Percentiles rank a stretch among this genome's conserved stretches.
Evolutionary conservation across 108 stramenopile genomes (phyloP).

Genomic region (Pseudonitzschia delicatissima): DNA sequence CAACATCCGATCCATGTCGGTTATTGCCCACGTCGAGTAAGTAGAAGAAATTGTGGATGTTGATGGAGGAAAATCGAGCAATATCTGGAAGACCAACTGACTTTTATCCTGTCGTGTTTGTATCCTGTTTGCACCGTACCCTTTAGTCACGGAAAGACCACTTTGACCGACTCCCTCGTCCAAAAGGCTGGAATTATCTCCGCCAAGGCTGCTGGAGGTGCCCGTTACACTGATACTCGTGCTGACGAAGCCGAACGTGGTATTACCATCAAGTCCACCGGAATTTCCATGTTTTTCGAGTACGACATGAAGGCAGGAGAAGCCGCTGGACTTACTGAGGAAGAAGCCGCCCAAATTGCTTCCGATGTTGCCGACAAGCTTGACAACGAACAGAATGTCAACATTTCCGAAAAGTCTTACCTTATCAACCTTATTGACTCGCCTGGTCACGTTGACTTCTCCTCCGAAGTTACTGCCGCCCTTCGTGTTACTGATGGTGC

Average conservation of each 20-base stretch:
- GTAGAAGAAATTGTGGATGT: neutral
- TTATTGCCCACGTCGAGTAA: conserved; percentile 99
- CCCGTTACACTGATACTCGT: conserved; percentile 99
- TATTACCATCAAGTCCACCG: conserved; percentile 99
- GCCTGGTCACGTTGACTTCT: conserved; percentile 99
- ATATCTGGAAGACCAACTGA: no score
- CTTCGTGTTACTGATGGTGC: conserved; percentile 99
- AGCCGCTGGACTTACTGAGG: conserved; percentile 64
- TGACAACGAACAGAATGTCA: conserved; percentile 76
- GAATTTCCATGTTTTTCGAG: conserved; percentile 99
- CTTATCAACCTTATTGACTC: conserved; percentile 99
- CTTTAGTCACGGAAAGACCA: conserved; percentile 96
- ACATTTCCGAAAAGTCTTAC: conserved; percentile 95
- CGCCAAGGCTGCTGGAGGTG: conserved; percentile 98
- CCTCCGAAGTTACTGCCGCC: conserved; percentile 99
- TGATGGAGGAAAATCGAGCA: neutral
- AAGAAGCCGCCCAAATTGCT: conserved; percentile 57
- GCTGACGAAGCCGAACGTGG: conserved; percentile 99
- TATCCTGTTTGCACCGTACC: neutral
- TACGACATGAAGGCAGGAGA: conserved; percentile 95
- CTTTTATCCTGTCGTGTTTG: neutral
- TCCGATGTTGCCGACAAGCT: conserved; percentile 54
- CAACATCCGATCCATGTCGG: conserved; percentile 99
- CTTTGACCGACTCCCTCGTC: conserved; percentile 99
- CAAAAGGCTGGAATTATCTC: conserved; percentile 99